Conservation (phyloP, 192 early-diverging fungal species). For the Gonapodya prolifera region DNA sequence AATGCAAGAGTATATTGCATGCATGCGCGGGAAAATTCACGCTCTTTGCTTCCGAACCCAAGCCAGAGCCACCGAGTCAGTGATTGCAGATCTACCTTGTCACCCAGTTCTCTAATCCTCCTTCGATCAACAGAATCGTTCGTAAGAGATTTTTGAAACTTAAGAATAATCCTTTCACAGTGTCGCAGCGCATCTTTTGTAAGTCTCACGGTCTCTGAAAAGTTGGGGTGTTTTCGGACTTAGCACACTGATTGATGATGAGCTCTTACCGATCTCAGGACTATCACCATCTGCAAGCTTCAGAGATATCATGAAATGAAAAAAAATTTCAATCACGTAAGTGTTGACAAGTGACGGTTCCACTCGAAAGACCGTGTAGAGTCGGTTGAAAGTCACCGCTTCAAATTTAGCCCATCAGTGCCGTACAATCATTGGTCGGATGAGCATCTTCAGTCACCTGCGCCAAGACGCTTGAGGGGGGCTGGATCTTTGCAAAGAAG, state of each 20-base stretch:
- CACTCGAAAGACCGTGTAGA: slow-evolving; percentile 58
- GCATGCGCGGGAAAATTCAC: background rate
- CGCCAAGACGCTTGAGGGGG: slow-evolving; percentile 50
- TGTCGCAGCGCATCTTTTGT: background rate
- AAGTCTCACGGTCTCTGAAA: background rate
- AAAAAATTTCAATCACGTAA: slow-evolving; percentile 55
- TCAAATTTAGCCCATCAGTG: background rate
- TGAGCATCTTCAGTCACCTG: slow-evolving; percentile 9
- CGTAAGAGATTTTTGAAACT: background rate
- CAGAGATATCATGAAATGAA: slow-evolving; percentile 49
- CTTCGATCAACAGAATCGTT: background rate
- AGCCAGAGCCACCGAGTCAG: background rate
- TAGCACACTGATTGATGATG: background rate
- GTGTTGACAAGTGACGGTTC: slow-evolving; percentile 46
- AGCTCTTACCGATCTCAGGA: slow-evolving; percentile 28
- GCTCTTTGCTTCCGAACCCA: background rate
- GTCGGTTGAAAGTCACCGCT: slow-evolving; percentile 50
- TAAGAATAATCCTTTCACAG: background rate
- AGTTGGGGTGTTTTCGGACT: background rate
- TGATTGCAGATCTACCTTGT: background rate
- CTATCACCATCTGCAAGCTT: slow-evolving; percentile 47
- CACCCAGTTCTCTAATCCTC: background rate
- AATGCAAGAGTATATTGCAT: background rate
- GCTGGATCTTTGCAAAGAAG: slow-evolving; percentile 45
- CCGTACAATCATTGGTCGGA: background rate